Evolutionary conservation across 2,329 filamentous ascomycete genomes (phyloP), one percentile per base, ranked within the genome.

Genomic region (Metarhizium brunneum): DNA sequence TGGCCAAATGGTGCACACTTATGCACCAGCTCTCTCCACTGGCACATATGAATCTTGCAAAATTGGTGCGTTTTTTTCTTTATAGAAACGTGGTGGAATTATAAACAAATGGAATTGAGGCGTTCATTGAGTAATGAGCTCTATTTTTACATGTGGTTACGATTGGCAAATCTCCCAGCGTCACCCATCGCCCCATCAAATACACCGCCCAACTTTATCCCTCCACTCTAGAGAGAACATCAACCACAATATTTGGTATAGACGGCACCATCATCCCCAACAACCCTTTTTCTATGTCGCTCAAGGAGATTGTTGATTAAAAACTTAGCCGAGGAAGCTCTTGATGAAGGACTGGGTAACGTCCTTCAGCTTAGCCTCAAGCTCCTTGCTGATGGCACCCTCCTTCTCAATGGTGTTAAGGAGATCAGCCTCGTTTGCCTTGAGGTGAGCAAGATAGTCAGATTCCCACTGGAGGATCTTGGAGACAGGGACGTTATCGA

Each of bases 381-480:
- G 80, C 43, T 96, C 92, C 85, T 96, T 96, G 87, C 88, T 94
- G 73, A 99, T 77, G 62, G 90, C 83, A 75, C 92, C 92, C 84
- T 97, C 91, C 84, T 92, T 94, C 70, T 95, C 91, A 66, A 99
- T 96, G 68, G 84, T 87, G 68, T 85, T 80, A 62, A 96, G 77
- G 63, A 97, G 77, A 62, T 92, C 91, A 52, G 83, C 69, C 84
- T 96, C 88, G 82, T 92, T 95, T 74, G 83, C 87, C 83, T 86
- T 91, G 71, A 99, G 82, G 83, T 96, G 89, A 65, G 87, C 79
- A 61, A 96, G 81, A 87, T 95, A 95, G 79, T 97, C 92, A 69
- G 86, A 66, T 84, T 99, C 94, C 91, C 92, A 99, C 74, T 84
- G 75, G 62, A 94, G 85, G 67, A 99, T 88, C 87, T 92, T 95